Evolutionary conservation across 495 filamentous ascomycete species (phyloP), one percentile per base, ranked within the genome.

Genomic region (Annulohypoxylon maeteangense): DNA sequence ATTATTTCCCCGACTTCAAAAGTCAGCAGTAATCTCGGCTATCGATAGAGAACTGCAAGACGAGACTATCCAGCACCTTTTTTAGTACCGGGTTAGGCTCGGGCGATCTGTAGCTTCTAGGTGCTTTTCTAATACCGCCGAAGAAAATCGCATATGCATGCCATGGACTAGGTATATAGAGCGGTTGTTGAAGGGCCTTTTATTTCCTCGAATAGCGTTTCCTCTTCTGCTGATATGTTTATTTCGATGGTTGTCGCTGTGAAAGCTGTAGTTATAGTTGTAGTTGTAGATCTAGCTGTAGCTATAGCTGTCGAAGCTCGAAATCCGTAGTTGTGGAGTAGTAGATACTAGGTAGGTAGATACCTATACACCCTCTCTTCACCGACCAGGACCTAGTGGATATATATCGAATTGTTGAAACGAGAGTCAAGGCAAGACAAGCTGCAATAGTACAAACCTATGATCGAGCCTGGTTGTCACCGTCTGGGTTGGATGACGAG

Each of bases 341-440:
- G 56, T 10, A 36, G 32, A n/a, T n/a, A 29, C 27, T 40, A 14
- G 12, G 36, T 40, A 4, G 36, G 14, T n/a, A n/a, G n/a, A n/a
- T n/a, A n/a, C n/a, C n/a, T n/a, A n/a, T n/a, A n/a, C 36, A 40
- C 36, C 36, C 8, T 48, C 47, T 68, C 36, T 64, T 38, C 48
- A 62, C 65, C 58, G 55, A 40, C 27, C 25, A 62, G 34, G 50
- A 36, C 32, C 11, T 66, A 47, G 55, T 61, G 70, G 44, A 69
- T 65, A 69, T 69, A 69, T 69, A 57, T 66, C 50, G 62, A 66
- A 40, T 65, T 66, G 70, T 73, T 62, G 70, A 60, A 56, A 29
- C 54, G 44, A 47, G 27, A 62, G 63, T 59, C 16, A 69, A 69
- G 25, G 44, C 57, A 64, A 68, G 32, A 18, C 48, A 73, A 53